Evolutionary conservation across 345 rosid species (phyloP).

Genomic region (Eucalyptus cloeziana): DNA sequence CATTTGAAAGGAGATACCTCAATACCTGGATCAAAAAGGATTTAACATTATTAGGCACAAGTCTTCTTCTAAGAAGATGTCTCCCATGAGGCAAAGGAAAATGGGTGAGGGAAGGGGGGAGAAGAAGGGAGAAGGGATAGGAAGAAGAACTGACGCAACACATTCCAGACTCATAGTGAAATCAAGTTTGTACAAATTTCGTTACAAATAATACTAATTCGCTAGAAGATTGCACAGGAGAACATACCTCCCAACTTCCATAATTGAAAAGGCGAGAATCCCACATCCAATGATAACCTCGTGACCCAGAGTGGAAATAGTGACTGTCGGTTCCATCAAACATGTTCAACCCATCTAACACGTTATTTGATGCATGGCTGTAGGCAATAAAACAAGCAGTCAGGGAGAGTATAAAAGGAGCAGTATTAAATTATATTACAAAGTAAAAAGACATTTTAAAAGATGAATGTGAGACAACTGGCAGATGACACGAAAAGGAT

Average conservation of each 20-base stretch:
- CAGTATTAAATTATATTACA: background rate
- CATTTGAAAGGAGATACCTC: slow-evolving; percentile 85
- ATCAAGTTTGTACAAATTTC: background rate
- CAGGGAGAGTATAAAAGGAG: background rate
- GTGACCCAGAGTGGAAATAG: slow-evolving; percentile 79
- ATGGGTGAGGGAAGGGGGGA: background rate
- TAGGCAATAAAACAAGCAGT: background rate
- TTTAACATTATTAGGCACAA: background rate
- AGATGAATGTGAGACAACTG: background rate
- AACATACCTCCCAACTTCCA: slow-evolving; percentile 94
- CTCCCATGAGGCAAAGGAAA: background rate
- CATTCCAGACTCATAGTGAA: background rate
- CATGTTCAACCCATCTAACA: slow-evolving; percentile 91
- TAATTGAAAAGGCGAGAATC: slow-evolving; percentile 97
- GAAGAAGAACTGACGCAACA: background rate
- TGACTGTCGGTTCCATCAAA: slow-evolving; percentile 95
- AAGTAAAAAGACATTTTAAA: background rate
- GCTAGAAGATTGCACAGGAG: background rate
- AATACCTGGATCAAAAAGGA: slow-evolving; percentile 43
- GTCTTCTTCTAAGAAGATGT: background rate
- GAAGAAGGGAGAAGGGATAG: background rate
- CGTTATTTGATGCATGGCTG: slow-evolving; percentile 92
- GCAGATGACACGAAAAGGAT: background rate
- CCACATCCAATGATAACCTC: slow-evolving; percentile 98
- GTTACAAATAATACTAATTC: background rate